Evolutionary conservation across 768 basidiomycete species (phyloP).

Genomic region (Pulveroboletus ravenelii): DNA sequence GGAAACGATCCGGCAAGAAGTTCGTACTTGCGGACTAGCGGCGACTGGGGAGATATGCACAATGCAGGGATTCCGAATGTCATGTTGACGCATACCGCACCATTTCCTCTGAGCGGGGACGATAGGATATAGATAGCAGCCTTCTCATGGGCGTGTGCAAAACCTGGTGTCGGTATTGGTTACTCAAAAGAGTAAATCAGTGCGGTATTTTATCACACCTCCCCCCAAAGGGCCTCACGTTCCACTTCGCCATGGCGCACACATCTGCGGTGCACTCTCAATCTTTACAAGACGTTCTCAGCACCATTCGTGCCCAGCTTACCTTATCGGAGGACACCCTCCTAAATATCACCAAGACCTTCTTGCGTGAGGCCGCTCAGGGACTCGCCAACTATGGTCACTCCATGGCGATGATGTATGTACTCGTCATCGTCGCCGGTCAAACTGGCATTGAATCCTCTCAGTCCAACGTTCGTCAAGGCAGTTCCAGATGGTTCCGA

Average conservation of each 20-base stretch:
- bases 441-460: background rate
- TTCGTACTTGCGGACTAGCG: too few species aligned
- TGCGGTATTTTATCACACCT: background rate
- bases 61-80: too few species aligned
- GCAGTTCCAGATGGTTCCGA: slow-evolving; percentile 92
- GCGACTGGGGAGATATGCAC: too few species aligned
- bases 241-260: slow-evolving; percentile 27
- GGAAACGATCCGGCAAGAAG: too few species aligned
- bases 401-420: slow-evolving; percentile 91
- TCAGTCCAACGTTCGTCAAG: slow-evolving; percentile 91
- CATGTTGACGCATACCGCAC: too few species aligned
- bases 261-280: slow-evolving; percentile 40
- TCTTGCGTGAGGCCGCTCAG: slow-evolving; percentile 71
- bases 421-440: background rate
- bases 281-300: slow-evolving; percentile 47
- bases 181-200: too few species aligned
- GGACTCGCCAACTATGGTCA: slow-evolving; percentile 73
- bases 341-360: slow-evolving; percentile 66
- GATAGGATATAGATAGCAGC: too few species aligned
- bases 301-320: slow-evolving; percentile 71
- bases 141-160: too few species aligned
- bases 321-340: slow-evolving; percentile 57
- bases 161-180: too few species aligned
- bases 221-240: background rate
- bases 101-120: too few species aligned